Percentiles rank a stretch among this genome's conserved stretches.
phyloP scores from a whole-genome alignment of 768 basidiomycete species.

The Exidia glandulosa region DNA sequence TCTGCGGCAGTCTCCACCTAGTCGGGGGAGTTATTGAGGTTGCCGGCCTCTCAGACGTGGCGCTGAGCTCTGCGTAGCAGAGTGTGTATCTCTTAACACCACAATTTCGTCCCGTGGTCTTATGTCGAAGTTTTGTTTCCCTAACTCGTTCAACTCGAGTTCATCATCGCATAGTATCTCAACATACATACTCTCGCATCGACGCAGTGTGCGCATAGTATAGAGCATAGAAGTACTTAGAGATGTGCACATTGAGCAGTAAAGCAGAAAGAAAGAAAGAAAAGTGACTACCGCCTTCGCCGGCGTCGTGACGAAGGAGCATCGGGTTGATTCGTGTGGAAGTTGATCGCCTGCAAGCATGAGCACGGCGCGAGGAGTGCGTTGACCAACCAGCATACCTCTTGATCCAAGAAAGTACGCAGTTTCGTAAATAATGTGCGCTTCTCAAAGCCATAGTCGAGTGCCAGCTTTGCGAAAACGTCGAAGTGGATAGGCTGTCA shows the following conservation, averaged over 20 bases:
- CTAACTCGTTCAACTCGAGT: not conserved
- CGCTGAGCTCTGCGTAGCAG: constrained; percentile 23
- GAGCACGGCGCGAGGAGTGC: not conserved
- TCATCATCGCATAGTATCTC: not conserved
- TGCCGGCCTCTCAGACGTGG: constrained; percentile 62
- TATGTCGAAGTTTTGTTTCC: not conserved
- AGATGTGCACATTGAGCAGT: no score
- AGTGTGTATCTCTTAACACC: not conserved
- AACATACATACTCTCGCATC: not conserved
- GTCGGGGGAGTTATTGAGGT: constrained; percentile 92
- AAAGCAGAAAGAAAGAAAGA: not conserved
- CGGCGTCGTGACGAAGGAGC: not conserved
- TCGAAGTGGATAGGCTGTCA: constrained; percentile 49
- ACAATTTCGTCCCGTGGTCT: not conserved
- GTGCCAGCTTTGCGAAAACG: constrained; percentile 35
- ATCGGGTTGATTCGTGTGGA: constrained; percentile 24
- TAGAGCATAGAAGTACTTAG: no score
- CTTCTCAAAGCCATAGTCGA: constrained; percentile 17
- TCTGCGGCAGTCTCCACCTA: constrained; percentile 86
- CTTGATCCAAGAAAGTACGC: constrained; percentile 42
- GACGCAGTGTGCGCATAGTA: no score
- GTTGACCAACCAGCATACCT: constrained; percentile 27
- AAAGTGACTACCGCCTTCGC: not conserved
- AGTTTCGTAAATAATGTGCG: constrained; percentile 29
- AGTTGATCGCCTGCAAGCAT: constrained; percentile 39